Evolutionary conservation across 345 rosid species (phyloP).

Genomic region (Streptanthus diversifolius): DNA sequence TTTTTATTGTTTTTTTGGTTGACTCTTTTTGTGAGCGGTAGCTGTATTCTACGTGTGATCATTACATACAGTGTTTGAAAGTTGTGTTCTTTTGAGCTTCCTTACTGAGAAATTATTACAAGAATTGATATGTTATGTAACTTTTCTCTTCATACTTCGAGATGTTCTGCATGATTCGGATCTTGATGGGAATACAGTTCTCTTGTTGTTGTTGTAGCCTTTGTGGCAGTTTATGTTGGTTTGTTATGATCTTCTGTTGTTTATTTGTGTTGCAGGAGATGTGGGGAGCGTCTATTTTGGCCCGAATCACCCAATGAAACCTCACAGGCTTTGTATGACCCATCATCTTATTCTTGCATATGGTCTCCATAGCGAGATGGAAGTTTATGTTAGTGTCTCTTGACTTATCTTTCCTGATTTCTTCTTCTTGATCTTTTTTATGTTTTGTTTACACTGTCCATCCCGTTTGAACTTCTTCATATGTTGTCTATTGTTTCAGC

Average conservation of each 20-base stretch:
- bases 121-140: not conserved
- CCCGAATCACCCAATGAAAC: conserved; percentile 97
- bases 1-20: no score
- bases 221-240: not conserved
- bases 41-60: not conserved
- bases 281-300: conserved; percentile 95
- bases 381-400: conserved; percentile 66
- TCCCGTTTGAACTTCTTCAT: not conserved
- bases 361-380: conserved; percentile 93
- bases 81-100: not conserved
- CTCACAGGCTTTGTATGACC: conserved; percentile 95
- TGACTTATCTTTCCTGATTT: conserved; percentile 1
- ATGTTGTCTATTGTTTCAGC: conserved; percentile 45
- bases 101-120: not conserved
- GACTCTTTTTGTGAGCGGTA: not conserved
- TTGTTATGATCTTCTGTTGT: conserved; percentile 6
- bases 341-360: conserved; percentile 96
- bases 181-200: not conserved
- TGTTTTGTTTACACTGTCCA: not conserved
- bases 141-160: not conserved
- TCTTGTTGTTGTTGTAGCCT: not conserved
- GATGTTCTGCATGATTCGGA: not conserved
- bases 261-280: conserved; percentile 54
- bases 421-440: not conserved
- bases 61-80: no score